Evolutionary conservation across 2,329 filamentous ascomycete genomes (phyloP), one percentile per base, ranked within the genome.

Genomic region (Diaporthe eres): DNA sequence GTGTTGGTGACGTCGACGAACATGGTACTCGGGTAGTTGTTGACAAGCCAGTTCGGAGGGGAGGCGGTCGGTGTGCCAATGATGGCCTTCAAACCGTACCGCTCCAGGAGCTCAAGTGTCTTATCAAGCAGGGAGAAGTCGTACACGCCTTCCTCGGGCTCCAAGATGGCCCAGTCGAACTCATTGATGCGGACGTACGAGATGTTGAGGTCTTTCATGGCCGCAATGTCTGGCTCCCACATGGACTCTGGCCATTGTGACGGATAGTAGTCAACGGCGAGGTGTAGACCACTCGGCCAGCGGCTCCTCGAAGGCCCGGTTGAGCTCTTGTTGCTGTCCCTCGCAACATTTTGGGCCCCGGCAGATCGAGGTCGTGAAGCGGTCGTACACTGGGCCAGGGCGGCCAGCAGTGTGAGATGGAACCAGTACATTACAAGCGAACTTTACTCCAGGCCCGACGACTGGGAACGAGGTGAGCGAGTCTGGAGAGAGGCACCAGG

Each of bases 1-100:
- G 77, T 49, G 49, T 79, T 79, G 22, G 79, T 79, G n/a, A 77
- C 74, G 39, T 80, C 77, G n/a, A 79, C 79, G 44, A 80, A 80
- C 72, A 76, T 58, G 28, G 77, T 53, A 42, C 77, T 77, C 10
- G 57, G 71, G 68, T 80, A 79, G 34, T 78, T 79, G 17, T 79
- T 47, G 3, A 75, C 72, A 8, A 79, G 53, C 79, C 79, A 80
- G 49, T 74, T 74, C 6, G 79, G 79, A 15, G 79, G 79, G 17
- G 77, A 74, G 10, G 79, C 79, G 2, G 79, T 80, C 3, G 79
- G 79, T 7, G 79, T 80, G 19, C 79, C 79, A 15, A 80, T 58
- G 28, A 80, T 79, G n/a, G 78, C 79, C 44, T 79, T 79, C 44
- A 80, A 60, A 19, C 71, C 76, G 58, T 80, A 79, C 22, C 72